A percentile compares a stretch with the other conserved stretches of the same genome.
These are phyloP conservation scores for Prunus campanulata DNA, from an alignment of 306 rosid genomes.

Conservation along the genomic window DNA sequence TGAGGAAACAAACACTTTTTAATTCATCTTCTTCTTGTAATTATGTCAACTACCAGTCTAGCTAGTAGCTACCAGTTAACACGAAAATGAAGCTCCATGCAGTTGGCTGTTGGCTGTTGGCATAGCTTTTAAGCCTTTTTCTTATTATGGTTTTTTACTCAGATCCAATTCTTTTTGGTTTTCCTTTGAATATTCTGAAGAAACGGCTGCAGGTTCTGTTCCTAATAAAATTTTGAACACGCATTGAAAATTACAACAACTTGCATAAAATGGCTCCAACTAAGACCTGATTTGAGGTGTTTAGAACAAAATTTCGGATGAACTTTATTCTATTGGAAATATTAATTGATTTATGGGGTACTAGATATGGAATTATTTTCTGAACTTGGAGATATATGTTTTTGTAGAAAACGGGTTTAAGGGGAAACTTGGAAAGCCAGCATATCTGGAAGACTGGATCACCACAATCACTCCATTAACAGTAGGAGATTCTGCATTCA, in stretches of 20 bases:
- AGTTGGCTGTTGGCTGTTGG: background rate
- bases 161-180: background rate
- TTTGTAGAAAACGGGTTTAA: slow-evolving; percentile 37
- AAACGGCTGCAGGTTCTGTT: background rate
- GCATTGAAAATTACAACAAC: too few species aligned
- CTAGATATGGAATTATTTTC: background rate
- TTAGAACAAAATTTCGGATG: too few species aligned
- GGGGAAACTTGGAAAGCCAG: slow-evolving; percentile 58
- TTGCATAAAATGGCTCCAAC: too few species aligned
- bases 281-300: too few species aligned
- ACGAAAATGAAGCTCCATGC: background rate
- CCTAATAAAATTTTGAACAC: background rate
- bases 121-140: background rate
- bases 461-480: slow-evolving; percentile 38
- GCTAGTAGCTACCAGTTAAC: background rate
- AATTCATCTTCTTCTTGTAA: background rate
- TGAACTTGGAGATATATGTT: background rate
- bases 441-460: slow-evolving; percentile 50
- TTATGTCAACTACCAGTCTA: slow-evolving; percentile 6
- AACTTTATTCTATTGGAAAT: too few species aligned
- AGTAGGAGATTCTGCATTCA: slow-evolving; percentile 40
- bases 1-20: background rate
- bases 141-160: background rate
- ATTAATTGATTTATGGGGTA: too few species aligned
- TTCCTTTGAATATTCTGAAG: background rate